phyloP scores from a whole-genome alignment of 139 green algal genomes.

The Chlamydomonas sphaeroides region DNA sequence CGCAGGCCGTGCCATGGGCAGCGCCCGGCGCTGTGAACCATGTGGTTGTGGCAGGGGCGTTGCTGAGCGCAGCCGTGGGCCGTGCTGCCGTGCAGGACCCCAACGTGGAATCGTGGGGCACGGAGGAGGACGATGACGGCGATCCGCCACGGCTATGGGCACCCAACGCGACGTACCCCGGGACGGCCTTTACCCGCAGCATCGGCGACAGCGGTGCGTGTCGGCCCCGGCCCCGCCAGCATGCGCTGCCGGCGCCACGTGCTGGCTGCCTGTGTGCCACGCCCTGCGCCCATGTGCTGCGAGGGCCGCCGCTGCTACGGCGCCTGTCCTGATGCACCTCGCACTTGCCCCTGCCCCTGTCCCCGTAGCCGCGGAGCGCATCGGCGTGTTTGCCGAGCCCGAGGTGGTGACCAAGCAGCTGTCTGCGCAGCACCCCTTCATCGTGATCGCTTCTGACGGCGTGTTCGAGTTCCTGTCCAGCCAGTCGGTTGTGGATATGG shows the following conservation, averaged over 20 bases:
- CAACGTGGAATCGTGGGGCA: conserved; percentile 72
- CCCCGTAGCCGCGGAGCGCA: conserved; percentile 83
- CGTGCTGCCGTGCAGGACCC: conserved; percentile 53
- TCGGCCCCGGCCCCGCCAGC: too few species aligned
- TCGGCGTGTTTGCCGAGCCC: conserved; percentile 91
- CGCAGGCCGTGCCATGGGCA: too few species aligned
- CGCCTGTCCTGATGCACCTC: too few species aligned
- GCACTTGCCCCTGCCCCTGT: not conserved
- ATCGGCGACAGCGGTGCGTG: conserved; percentile 88
- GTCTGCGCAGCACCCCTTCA: conserved; percentile 70
- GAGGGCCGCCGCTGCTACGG: too few species aligned
- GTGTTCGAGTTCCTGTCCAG: conserved; percentile 96
- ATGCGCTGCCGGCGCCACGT: too few species aligned
- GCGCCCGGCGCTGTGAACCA: too few species aligned
- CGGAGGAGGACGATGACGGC: conserved; percentile 86
- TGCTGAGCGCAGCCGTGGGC: too few species aligned
- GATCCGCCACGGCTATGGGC: conserved; percentile 95
- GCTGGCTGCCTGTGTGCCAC: too few species aligned
- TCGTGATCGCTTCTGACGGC: conserved; percentile 93
- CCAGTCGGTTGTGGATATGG: conserved; percentile 92
- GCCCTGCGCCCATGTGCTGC: too few species aligned
- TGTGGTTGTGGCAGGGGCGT: not conserved
- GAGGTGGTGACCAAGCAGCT: conserved; percentile 81
- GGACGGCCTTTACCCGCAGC: conserved; percentile 95
- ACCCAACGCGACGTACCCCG: conserved; percentile 85